These are phyloP conservation scores for Rubus parviflorus DNA, from an alignment of 306 rosid genomes.

Conservation along the genomic window DNA sequence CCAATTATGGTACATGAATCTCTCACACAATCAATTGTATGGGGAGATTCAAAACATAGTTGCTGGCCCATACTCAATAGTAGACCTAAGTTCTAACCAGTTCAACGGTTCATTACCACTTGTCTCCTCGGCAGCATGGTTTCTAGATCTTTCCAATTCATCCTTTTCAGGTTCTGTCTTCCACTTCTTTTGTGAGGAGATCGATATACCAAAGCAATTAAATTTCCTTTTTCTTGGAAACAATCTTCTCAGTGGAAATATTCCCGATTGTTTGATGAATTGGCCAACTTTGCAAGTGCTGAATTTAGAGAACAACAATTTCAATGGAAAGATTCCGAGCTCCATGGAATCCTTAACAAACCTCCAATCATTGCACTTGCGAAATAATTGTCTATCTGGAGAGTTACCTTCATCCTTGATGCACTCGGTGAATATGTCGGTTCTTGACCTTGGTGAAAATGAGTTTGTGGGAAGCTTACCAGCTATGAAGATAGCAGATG, in stretches of 20 bases:
- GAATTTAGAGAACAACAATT: slow-evolving; percentile 33
- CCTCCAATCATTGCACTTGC: slow-evolving; percentile 1
- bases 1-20: not conserved
- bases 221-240: not conserved
- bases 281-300: not conserved
- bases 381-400: slow-evolving; percentile 26
- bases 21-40: slow-evolving; percentile 31
- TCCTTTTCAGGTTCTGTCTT: slow-evolving; percentile 18
- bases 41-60: slow-evolving; percentile 19
- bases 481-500: slow-evolving; percentile 7
- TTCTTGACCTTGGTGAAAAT: slow-evolving; percentile 11
- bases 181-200: slow-evolving; percentile 6
- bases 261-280: slow-evolving; percentile 27
- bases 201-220: not conserved
- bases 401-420: slow-evolving; percentile 11
- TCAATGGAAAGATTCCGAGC: slow-evolving; percentile 39
- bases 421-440: not conserved
- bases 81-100: slow-evolving; percentile 4
- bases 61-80: not conserved
- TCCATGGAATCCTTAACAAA: slow-evolving; percentile 26
- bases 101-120: slow-evolving; percentile 6
- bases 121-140: not conserved
- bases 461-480: slow-evolving; percentile 16
- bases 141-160: not conserved
- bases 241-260: slow-evolving; percentile 26